Evolutionary conservation across 2,329 filamentous ascomycete genomes (phyloP).

Genomic region (Ophiostoma quercus): DNA sequence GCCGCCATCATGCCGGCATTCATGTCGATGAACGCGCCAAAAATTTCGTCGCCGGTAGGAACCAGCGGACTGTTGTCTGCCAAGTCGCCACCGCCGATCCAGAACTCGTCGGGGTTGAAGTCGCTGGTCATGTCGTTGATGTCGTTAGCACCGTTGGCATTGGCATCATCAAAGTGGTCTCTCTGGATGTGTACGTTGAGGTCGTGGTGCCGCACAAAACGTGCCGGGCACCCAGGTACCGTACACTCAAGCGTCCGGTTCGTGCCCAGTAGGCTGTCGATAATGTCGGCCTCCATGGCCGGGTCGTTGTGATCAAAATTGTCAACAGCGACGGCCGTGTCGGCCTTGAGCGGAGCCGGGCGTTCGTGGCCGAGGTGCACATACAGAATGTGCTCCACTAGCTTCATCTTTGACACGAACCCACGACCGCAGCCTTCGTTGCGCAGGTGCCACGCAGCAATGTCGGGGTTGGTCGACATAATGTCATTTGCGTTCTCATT

Average conservation of each 20-base stretch:
- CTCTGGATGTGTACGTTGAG: constrained; percentile 35
- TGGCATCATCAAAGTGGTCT: constrained; percentile 27
- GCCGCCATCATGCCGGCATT: constrained; percentile 3
- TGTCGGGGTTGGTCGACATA: constrained; percentile 47
- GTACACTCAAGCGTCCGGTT: constrained; percentile 44
- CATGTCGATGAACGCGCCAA: constrained; percentile 19
- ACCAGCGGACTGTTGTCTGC: background rate
- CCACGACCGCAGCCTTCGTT: constrained; percentile 66
- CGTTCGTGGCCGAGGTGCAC: constrained; percentile 64
- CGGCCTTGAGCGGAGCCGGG: constrained; percentile 32
- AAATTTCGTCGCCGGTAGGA: constrained; percentile 16
- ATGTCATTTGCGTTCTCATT: background rate
- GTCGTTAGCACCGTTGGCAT: background rate
- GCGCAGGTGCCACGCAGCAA: constrained; percentile 55
- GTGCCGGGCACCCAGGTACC: constrained; percentile 39
- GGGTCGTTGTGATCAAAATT: background rate
- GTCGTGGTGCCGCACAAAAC: constrained; percentile 49
- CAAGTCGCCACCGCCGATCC: constrained; percentile 22
- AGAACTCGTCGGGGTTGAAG: constrained; percentile 22
- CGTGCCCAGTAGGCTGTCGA: constrained; percentile 34
- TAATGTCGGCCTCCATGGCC: constrained; percentile 25
- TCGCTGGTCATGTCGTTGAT: background rate
- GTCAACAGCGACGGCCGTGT: background rate
- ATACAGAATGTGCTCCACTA: constrained; percentile 80
- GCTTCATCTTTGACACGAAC: constrained; percentile 69